Evolutionary conservation across 306 rosid genomes (phyloP).

Genomic region (Cicer judaicum): DNA sequence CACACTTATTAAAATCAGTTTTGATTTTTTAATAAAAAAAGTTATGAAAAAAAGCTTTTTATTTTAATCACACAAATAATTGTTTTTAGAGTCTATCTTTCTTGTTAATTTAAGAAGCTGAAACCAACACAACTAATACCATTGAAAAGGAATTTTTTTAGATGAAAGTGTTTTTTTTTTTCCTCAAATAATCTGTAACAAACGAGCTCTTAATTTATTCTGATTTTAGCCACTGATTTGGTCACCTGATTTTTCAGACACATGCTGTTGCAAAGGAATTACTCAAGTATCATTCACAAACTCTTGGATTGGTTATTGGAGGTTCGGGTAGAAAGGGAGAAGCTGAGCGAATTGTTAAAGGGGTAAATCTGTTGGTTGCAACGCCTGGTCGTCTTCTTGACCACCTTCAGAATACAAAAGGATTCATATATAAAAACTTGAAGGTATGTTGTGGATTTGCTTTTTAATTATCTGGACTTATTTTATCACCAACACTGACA

Average conservation of each 20-base stretch:
- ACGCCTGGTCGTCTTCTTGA: constrained; percentile 98
- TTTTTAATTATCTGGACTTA: neutral
- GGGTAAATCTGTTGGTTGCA: constrained; percentile 85
- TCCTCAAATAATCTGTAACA: too few relatives aligned
- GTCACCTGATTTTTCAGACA: constrained; percentile 57
- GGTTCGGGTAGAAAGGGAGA: constrained; percentile 86
- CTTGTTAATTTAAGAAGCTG: too few relatives aligned
- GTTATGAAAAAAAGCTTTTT: too few relatives aligned
- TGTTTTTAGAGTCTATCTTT: too few relatives aligned
- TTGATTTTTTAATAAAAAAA: too few relatives aligned
- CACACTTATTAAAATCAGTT: too few relatives aligned
- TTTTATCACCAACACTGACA: neutral
- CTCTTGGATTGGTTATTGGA: constrained; percentile 85
- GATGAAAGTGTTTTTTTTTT: too few relatives aligned
- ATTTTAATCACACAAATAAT: too few relatives aligned
- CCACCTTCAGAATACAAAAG: constrained; percentile 89
- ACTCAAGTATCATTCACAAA: constrained; percentile 89
- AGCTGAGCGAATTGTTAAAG: constrained; percentile 84
- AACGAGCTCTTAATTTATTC: too few relatives aligned
- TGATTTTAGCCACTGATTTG: neutral
- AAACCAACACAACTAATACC: too few relatives aligned
- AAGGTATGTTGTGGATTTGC: constrained; percentile 53
- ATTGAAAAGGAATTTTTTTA: too few relatives aligned
- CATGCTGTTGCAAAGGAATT: constrained; percentile 93
- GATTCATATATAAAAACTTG: constrained; percentile 73